Evolutionary conservation across 2,329 filamentous ascomycete species (phyloP).

Genomic region (Monosporascus sp.): DNA sequence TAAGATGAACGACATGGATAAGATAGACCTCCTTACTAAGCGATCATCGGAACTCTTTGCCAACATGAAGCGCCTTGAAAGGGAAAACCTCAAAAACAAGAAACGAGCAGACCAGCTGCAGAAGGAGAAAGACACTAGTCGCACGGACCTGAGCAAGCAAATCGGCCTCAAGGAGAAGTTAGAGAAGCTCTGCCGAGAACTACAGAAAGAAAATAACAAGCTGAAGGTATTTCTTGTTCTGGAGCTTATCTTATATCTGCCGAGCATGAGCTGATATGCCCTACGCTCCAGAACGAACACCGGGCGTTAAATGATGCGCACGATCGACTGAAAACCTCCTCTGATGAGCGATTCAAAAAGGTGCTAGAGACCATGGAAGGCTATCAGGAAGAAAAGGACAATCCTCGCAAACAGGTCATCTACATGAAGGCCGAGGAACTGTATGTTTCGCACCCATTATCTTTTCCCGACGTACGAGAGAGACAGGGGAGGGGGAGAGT

Average conservation of each 20-base stretch:
- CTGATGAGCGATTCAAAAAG: slow-evolving; percentile 79
- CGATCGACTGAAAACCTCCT: slow-evolving; percentile 73
- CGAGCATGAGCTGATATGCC: slow-evolving; percentile 13
- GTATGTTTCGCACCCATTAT: slow-evolving; percentile 45
- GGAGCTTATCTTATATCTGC: background rate
- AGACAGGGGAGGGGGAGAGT: background rate
- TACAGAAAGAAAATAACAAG: slow-evolving; percentile 97
- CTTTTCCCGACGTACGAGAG: background rate
- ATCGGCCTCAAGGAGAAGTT: slow-evolving; percentile 91
- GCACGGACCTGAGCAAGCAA: slow-evolving; percentile 85
- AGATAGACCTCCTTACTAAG: slow-evolving; percentile 84
- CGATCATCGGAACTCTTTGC: slow-evolving; percentile 87
- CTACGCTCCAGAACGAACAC: slow-evolving; percentile 69
- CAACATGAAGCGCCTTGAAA: slow-evolving; percentile 93
- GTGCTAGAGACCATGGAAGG: slow-evolving; percentile 82
- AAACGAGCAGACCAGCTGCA: slow-evolving; percentile 90
- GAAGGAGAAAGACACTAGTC: slow-evolving; percentile 90
- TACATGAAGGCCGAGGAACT: slow-evolving; percentile 87
- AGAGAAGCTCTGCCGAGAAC: slow-evolving; percentile 89
- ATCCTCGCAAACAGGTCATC: slow-evolving; percentile 71
- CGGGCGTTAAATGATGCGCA: slow-evolving; percentile 85
- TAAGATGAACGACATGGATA: slow-evolving; percentile 87
- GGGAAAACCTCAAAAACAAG: slow-evolving; percentile 93
- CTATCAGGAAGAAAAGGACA: slow-evolving; percentile 81
- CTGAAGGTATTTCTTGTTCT: slow-evolving; percentile 65